Base-by-base conservation (phyloP, 2,329 filamentous ascomycete genomes). In the Albophoma yamanashiensis region DNA sequence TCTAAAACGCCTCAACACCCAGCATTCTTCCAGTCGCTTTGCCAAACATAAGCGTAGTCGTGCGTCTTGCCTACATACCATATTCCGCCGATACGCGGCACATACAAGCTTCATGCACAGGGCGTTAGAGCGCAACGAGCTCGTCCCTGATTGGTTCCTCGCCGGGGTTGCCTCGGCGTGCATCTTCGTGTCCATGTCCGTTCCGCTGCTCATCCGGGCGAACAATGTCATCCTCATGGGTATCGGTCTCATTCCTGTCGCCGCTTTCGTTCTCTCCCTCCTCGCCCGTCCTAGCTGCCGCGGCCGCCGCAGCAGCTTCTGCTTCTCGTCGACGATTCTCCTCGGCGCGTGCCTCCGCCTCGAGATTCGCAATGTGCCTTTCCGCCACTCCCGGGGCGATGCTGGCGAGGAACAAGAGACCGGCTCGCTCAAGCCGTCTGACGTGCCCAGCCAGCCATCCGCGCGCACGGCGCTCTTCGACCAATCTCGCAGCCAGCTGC, bases 321-420 rank as follows among this genome's bases (percentile, higher is more conserved):
- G 73, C 75, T 61, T 81, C 76, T 64, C 72, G 72, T 34, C 78
- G 73, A 62, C 76, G 71, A 47, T 73, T 68, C 64, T 79, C 64
- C 38, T 67, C 79, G 2, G 71, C 75, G 57, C 78, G 73, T 45
- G 77, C 79, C 59, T 82, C 78, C 4, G 78, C 80, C 65, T 84
- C 82, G 2, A 84, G 69, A 53, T 82, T 78, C 31, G 80, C 81
- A 62, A 88, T 87, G 62, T 88, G 85, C 56, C 84, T 75, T 71
- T 88, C 85, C 0, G 84, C 84, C 31, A 88, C 79, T 12, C 85
- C 85, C 1, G 85, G 85, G 1, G 85, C 83, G 62, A 88, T 79
- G 67, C 85, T 88, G 25, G 85, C 85, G 27, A 88, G 73, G 66
- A 88, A 88, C 31, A 88, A 74, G 20, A 88, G 77, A 0, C 82